Base-by-base conservation (phyloP, 495 filamentous ascomycete genomes). In the Penicillium canariense region DNA sequence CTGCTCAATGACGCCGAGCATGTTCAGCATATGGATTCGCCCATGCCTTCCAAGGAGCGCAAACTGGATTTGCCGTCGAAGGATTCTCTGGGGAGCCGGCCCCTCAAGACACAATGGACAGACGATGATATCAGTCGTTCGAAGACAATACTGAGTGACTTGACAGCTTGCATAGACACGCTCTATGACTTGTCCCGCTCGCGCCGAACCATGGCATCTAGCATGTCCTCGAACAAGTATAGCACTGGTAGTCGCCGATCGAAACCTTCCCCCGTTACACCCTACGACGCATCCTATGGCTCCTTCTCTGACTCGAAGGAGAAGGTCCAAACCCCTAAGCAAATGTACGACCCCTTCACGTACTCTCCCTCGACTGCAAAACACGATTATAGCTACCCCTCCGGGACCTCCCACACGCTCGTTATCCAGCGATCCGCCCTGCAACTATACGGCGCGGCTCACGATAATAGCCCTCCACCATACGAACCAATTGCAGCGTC, bases 151-250 rank as follows among this genome's bases (percentile, higher is more conserved):
- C 74, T 94, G 20, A 81, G 79, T 52, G 89, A 96, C 52, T 70
- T 96, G 50, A 94, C 88, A 3, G 84, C 82, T 10, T 91, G 87
- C 25, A 96, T 96, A 62, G 91, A 97, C 68, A 91, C 87, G 0
- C 80, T 97, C 10, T 96, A 93, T 68, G 89, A 95, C 52, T 75
- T 97, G 11, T 95, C 90, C 6, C 77, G 84, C 40, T 88, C 89
- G 7, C 77, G 88, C 23, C 86, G 80, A 67, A 61, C 68, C 26
- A 73, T 73, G 68, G 67, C 62, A n/a, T 68, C 65, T 15, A 72
- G 67, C 48, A 78, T 79, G 69, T 62, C 66, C 7, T 66, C 66
- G 17, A 63, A 50, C 40, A 69, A 69, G 43, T 66, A 72, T 27
- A 50, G 65, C 31, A 65, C 57, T 25, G 47, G 49, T 35, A 63